phyloP scores from a whole-genome alignment of 768 basidiomycete genomes.

The Lactarius deliciosus region DNA sequence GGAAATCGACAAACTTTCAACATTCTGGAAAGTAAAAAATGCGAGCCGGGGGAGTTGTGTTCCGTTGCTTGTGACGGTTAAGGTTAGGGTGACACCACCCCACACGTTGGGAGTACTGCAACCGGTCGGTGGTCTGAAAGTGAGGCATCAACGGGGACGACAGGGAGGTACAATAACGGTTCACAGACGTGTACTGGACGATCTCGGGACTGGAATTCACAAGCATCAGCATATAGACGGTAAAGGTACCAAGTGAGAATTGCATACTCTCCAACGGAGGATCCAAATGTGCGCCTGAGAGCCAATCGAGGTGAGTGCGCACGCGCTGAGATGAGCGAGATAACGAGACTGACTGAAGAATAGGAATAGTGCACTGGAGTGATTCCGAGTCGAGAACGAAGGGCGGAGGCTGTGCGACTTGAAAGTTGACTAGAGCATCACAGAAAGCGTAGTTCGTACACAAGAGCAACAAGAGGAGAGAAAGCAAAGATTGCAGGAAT shows the following conservation, averaged over 20 bases:
- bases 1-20: too few species aligned
- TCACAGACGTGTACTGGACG: conserved; percentile 56
- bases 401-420: conserved; percentile 70
- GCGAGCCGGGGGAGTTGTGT: conserved; percentile 76
- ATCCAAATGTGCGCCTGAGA: conserved; percentile 65
- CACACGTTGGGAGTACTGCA: conserved; percentile 71
- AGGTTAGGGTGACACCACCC: conserved; percentile 73
- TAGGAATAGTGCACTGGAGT: conserved; percentile 63
- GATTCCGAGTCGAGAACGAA: conserved; percentile 49
- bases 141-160: not conserved
- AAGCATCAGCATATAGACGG: not conserved
- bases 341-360: conserved; percentile 52
- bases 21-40: conserved; percentile 37
- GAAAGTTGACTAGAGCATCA: conserved; percentile 53
- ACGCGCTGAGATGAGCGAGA: conserved; percentile 3
- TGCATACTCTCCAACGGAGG: conserved; percentile 65
- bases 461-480: conserved; percentile 21
- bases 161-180: not conserved
- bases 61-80: conserved; percentile 76
- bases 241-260: not conserved
- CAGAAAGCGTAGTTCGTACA: conserved; percentile 28
- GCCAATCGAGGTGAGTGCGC: not conserved
- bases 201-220: conserved; percentile 51
- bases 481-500: not conserved
- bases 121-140: conserved; percentile 63